Evolutionary conservation across 2,329 filamentous ascomycete genomes (phyloP).

Genomic region (Reticulascus tulasneorum): DNA sequence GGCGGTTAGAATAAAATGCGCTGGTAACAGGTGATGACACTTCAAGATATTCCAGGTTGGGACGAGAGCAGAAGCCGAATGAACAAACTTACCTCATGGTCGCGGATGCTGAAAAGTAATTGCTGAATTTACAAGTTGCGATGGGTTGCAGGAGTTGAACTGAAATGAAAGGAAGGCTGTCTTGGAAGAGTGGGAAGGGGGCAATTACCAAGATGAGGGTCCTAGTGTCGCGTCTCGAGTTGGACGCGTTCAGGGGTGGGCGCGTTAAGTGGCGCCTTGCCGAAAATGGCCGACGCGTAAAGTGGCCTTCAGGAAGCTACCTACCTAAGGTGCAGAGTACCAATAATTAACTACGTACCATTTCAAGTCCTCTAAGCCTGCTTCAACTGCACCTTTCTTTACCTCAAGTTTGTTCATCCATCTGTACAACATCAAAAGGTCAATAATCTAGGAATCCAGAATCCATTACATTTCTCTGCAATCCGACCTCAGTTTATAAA

Average conservation of each 20-base stretch:
- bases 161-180: conserved; percentile 6
- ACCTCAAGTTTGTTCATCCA: too few relatives aligned
- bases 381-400: too few relatives aligned
- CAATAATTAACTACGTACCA: too few relatives aligned
- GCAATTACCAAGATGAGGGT: conserved; percentile 6
- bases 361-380: too few relatives aligned
- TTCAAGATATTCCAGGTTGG: too few relatives aligned
- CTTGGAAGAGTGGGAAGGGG: conserved; percentile 6
- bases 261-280: conserved; percentile 45
- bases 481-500: not conserved
- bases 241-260: conserved; percentile 10
- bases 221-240: conserved; percentile 10
- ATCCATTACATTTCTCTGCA: not conserved
- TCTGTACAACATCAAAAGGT: too few relatives aligned
- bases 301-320: too few relatives aligned
- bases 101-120: not conserved
- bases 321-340: too few relatives aligned
- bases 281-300: conserved; percentile 20
- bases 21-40: too few relatives aligned
- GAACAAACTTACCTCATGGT: conserved; percentile 28
- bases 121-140: not conserved
- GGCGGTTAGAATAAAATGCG: conserved; percentile 10
- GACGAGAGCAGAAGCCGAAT: not conserved
- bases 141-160: conserved; percentile 1
- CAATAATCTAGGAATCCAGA: too few relatives aligned